A percentile compares a stretch with the other conserved stretches of the same genome.
These are phyloP conservation scores for Tricholomella constricta DNA, from an alignment of 768 basidiomycete genomes.

Conservation along the genomic window DNA sequence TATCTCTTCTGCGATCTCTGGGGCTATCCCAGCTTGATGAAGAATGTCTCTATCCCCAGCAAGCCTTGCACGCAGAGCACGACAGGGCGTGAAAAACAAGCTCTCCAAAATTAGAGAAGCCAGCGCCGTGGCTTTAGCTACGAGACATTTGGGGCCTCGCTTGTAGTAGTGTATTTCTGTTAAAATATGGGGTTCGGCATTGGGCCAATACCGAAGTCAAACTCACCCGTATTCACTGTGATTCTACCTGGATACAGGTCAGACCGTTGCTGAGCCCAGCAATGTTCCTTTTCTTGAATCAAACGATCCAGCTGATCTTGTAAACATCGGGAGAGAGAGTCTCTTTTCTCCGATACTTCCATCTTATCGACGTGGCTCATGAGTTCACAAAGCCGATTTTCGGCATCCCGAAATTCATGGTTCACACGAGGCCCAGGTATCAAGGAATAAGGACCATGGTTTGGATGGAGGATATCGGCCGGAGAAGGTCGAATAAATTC, in stretches of 20 bases:
- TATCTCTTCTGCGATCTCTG: not conserved
- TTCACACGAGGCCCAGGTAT: slow-evolving; percentile 1
- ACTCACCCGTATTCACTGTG: not conserved
- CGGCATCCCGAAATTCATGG: slow-evolving; percentile 4
- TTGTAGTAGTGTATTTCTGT: not conserved
- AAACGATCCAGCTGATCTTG: not conserved
- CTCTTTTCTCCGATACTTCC: slow-evolving; percentile 15
- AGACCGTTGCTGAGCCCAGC: not conserved
- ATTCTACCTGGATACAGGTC: not conserved
- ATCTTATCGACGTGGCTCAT: not conserved
- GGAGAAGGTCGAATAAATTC: slow-evolving; percentile 3
- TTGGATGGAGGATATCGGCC: not conserved
- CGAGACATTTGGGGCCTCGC: not conserved
- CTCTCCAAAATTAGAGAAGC: not conserved
- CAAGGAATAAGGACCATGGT: slow-evolving; percentile 7
- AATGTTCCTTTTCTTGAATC: not conserved
- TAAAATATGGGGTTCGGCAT: too few relatives aligned
- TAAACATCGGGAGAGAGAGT: not conserved
- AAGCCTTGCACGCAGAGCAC: not conserved
- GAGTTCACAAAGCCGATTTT: slow-evolving; percentile 11
- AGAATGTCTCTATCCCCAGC: not conserved
- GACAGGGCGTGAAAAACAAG: too few relatives aligned
- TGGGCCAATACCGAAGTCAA: not conserved
- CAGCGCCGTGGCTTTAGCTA: not conserved
- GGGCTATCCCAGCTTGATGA: not conserved